These are phyloP conservation scores for Pseudocohnilembus persalinus DNA, from an alignment of 169 alveolate species.

Conservation along the genomic window DNA sequence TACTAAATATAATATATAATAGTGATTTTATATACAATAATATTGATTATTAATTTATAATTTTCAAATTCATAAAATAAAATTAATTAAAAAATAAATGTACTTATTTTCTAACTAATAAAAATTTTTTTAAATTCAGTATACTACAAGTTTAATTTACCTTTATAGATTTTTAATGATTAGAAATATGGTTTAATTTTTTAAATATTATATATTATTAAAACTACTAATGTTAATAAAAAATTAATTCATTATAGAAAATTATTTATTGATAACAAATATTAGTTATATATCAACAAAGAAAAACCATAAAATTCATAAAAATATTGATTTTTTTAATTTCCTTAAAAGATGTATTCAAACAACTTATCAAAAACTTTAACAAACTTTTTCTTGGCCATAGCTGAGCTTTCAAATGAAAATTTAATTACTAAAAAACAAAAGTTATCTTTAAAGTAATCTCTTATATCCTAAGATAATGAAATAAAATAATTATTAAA, in stretches of 20 bases:
- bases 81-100: too few species aligned
- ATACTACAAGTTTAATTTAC: neutral
- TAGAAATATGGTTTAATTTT: too few species aligned
- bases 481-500: too few species aligned
- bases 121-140: neutral
- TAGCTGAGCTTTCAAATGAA: neutral
- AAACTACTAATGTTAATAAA: neutral
- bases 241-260: neutral
- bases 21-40: too few species aligned
- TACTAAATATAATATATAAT: neutral
- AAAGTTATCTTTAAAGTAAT: neutral
- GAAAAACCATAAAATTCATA: neutral
- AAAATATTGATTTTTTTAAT: too few species aligned
- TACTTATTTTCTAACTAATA: too few species aligned
- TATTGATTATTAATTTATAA: too few species aligned
- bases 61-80: too few species aligned
- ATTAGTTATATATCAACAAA: neutral
- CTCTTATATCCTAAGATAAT: neutral
- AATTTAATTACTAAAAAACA: neutral
- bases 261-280: too few species aligned
- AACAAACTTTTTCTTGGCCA: neutral
- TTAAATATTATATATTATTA: too few species aligned
- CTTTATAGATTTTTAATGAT: neutral
- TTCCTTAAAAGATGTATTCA: neutral
- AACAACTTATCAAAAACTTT: too few species aligned